phyloP scores from a whole-genome alignment of 129 eudicot genomes.

The Helianthus annuus region DNA sequence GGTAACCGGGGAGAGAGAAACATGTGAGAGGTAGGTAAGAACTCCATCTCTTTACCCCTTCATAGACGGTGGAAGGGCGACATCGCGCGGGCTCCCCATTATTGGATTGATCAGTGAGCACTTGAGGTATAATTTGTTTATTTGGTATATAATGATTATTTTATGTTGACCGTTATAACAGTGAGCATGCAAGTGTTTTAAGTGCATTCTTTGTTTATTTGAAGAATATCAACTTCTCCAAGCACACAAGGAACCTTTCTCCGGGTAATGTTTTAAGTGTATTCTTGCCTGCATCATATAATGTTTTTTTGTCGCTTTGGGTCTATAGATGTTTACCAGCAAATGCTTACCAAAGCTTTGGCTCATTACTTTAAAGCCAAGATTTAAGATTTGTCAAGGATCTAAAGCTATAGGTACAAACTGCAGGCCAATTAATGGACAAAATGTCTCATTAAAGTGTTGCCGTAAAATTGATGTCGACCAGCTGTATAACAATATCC shows the following conservation, averaged over 20 bases:
- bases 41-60: too few relatives aligned
- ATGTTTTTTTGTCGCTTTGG: conserved; percentile 3
- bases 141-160: conserved; percentile 11
- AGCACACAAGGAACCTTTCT: conserved; percentile 88
- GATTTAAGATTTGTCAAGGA: neutral
- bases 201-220: conserved; percentile 87
- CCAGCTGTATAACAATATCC: too few relatives aligned
- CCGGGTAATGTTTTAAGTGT: conserved; percentile 26
- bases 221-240: conserved; percentile 63
- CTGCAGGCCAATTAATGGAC: too few relatives aligned
- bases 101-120: too few relatives aligned
- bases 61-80: too few relatives aligned
- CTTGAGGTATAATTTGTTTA: neutral
- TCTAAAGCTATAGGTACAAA: too few relatives aligned
- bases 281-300: conserved; percentile 18
- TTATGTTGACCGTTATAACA: conserved; percentile 28
- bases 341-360: conserved; percentile 94
- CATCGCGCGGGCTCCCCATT: too few relatives aligned
- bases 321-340: conserved; percentile 75
- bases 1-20: too few relatives aligned
- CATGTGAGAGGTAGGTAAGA: too few relatives aligned
- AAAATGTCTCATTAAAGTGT: too few relatives aligned
- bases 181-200: conserved; percentile 79
- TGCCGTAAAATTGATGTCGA: too few relatives aligned
- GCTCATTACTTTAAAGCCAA: conserved; percentile 88